These are phyloP conservation scores for Rhizopogon vesiculosus DNA, from an alignment of 768 basidiomycete species.

Conservation along the genomic window DNA sequence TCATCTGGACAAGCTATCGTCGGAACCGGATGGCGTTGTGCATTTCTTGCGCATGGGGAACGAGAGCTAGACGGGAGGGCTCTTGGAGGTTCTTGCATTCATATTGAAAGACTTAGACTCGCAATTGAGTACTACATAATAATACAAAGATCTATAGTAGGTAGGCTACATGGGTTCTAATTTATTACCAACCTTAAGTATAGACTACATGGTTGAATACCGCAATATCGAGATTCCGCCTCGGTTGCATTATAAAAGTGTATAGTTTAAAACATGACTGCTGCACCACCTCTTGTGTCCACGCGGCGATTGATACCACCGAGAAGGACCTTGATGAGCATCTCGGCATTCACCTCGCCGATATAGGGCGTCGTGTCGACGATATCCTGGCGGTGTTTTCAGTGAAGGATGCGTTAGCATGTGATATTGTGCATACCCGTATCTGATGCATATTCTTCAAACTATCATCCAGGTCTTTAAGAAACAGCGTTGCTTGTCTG, in stretches of 20 bases:
- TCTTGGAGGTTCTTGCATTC: conserved; percentile 71
- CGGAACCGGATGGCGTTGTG: conserved; percentile 68
- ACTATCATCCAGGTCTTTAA: conserved; percentile 54
- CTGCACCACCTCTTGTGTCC: conserved; percentile 28
- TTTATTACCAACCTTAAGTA: background rate
- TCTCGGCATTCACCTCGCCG: conserved; percentile 38
- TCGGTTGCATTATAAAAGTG: background rate
- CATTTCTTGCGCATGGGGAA: conserved; percentile 64
- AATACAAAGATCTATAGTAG: background rate
- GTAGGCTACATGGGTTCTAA: background rate
- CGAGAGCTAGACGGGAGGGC: conserved; percentile 61
- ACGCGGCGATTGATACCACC: conserved; percentile 62
- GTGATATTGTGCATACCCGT: conserved; percentile 31
- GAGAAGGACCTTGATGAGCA: conserved; percentile 57
- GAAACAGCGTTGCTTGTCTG: conserved; percentile 34
- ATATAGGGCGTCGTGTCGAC: conserved; percentile 63
- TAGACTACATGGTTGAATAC: too few relatives aligned
- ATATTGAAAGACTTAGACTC: conserved; percentile 76
- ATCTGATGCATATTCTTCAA: conserved; percentile 37
- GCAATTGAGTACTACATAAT: conserved; percentile 2
- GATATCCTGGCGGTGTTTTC: conserved; percentile 44
- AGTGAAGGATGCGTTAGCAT: background rate
- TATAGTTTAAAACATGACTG: conserved; percentile 13
- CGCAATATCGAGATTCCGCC: too few relatives aligned
- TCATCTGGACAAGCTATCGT: conserved; percentile 58